These are phyloP conservation scores for Penicillium vulpinum DNA, from an alignment of 2,329 filamentous ascomycete genomes.

Conservation along the genomic window DNA sequence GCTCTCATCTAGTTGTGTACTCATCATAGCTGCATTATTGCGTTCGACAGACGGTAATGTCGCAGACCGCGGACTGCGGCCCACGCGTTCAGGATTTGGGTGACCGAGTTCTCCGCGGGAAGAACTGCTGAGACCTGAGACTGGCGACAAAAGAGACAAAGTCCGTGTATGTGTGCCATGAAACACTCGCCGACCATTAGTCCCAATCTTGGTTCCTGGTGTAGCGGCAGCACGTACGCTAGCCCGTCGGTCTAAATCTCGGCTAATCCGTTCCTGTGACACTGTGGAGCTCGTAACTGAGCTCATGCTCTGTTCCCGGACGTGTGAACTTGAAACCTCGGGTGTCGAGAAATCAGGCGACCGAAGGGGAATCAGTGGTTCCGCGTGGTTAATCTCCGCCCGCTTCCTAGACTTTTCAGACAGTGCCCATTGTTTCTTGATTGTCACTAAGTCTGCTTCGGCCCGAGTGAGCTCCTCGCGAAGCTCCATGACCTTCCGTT, in stretches of 20 bases:
- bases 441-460: constrained; percentile 69
- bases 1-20: constrained; percentile 20
- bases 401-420: constrained; percentile 77
- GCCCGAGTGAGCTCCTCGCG: constrained; percentile 85
- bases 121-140: constrained; percentile 17
- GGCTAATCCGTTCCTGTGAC: constrained; percentile 40
- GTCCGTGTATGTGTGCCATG: constrained; percentile 65
- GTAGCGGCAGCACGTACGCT: constrained; percentile 57
- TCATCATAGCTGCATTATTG: constrained; percentile 21
- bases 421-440: constrained; percentile 82
- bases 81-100: constrained; percentile 30
- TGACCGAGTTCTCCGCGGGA: constrained; percentile 20
- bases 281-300: constrained; percentile 27
- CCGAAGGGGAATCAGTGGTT: constrained; percentile 59
- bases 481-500: constrained; percentile 84
- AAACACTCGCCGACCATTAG: constrained; percentile 63
- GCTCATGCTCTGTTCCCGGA: constrained; percentile 30
- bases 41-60: constrained; percentile 45
- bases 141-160: constrained; percentile 78
- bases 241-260: constrained; percentile 72
- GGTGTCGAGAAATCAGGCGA: constrained; percentile 31
- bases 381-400: constrained; percentile 62
- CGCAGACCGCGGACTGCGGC: constrained; percentile 41
- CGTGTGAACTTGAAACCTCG: constrained; percentile 21
- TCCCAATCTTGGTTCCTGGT: constrained; percentile 34